Evolutionary conservation across 1,284 basidiomycete species (phyloP).

Genomic region (Inonotus hispidus): DNA sequence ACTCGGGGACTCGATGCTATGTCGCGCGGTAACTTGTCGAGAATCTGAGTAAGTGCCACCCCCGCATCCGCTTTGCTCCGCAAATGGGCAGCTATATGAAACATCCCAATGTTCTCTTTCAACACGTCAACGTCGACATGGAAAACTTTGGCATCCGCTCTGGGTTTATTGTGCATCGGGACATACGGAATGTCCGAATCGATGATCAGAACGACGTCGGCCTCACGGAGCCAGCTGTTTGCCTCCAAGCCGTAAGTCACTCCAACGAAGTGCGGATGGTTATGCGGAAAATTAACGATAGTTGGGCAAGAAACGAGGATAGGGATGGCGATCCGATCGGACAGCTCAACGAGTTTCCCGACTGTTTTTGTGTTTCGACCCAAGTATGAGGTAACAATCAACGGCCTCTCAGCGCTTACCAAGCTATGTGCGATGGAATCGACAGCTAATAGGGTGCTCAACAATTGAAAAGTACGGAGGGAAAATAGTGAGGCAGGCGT

Average conservation of each 20-base stretch:
- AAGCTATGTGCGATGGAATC: slow-evolving; percentile 44
- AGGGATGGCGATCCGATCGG: slow-evolving; percentile 48
- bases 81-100: slow-evolving; percentile 51
- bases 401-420: slow-evolving; percentile 43
- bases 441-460: slow-evolving; percentile 31
- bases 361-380: slow-evolving; percentile 52
- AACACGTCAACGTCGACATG: slow-evolving; percentile 62
- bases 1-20: slow-evolving; percentile 12
- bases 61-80: slow-evolving; percentile 53
- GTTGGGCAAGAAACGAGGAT: slow-evolving; percentile 49
- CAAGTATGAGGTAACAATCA: slow-evolving; percentile 59
- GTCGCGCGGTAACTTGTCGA: slow-evolving; percentile 27
- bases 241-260: slow-evolving; percentile 41
- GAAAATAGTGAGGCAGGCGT: not conserved
- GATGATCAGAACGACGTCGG: slow-evolving; percentile 58
- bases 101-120: slow-evolving; percentile 46
- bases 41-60: slow-evolving; percentile 46
- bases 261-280: slow-evolving; percentile 50
- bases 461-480: not conserved
- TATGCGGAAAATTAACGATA: slow-evolving; percentile 50
- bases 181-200: slow-evolving; percentile 67
- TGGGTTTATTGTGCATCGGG: slow-evolving; percentile 41
- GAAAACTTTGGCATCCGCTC: slow-evolving; percentile 43
- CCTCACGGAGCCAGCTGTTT: slow-evolving; percentile 41
- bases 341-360: slow-evolving; percentile 41